Evolutionary conservation across 306 rosid species (phyloP).

Genomic region (cucumber (Cucumis sativus)): DNA sequence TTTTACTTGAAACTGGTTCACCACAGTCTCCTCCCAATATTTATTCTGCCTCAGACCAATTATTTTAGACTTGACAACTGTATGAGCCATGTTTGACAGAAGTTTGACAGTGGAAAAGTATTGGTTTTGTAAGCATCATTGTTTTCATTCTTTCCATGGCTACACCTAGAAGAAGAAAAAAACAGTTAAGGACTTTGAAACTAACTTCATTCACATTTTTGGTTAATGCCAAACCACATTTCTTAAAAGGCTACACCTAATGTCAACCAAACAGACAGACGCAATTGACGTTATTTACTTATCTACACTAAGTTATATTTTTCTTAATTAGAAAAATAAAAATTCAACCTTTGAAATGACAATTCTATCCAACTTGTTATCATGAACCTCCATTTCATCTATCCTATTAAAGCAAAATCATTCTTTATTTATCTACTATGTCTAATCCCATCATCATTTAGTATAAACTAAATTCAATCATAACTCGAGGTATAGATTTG

Average conservation of each 20-base stretch:
- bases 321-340: too few relatives aligned
- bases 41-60: neutral
- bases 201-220: neutral
- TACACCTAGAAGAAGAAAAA: neutral
- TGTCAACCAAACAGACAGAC: too few relatives aligned
- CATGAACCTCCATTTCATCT: neutral
- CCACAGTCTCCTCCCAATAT: slow-evolving; percentile 55
- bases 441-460: neutral
- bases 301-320: too few relatives aligned
- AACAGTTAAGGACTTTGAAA: neutral
- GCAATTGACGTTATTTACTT: too few relatives aligned
- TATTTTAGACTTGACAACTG: neutral
- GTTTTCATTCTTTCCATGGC: neutral
- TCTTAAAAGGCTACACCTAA: neutral
- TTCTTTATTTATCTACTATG: neutral
- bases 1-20: slow-evolving; percentile 78
- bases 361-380: neutral
- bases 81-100: neutral
- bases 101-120: neutral
- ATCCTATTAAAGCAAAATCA: neutral
- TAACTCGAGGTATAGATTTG: too few relatives aligned
- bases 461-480: neutral
- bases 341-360: too few relatives aligned
- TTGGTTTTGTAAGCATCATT: neutral
- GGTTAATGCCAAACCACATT: neutral